A percentile compares a stretch with the other conserved stretches of the same genome.
phyloP scores from a whole-genome alignment of 345 rosid genomes.

The Adansonia digitata region DNA sequence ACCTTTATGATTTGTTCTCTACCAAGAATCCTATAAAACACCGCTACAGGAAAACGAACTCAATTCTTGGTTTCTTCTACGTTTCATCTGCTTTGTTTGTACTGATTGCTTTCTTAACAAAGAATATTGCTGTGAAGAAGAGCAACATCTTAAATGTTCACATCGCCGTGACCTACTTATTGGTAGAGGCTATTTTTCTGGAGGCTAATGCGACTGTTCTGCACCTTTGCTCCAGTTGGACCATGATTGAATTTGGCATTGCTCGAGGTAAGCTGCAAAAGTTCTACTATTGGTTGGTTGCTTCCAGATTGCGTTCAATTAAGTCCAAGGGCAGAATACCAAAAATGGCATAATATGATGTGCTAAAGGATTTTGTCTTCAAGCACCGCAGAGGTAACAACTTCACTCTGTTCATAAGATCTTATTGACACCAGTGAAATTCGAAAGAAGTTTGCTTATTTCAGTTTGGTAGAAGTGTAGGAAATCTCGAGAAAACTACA shows the following conservation, averaged over 20 bases:
- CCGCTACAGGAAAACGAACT: not conserved
- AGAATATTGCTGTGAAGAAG: not conserved
- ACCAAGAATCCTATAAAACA: not conserved
- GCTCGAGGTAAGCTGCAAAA: not conserved
- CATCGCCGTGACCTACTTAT: not conserved
- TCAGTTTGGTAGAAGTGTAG: not conserved
- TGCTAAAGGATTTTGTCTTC: not conserved
- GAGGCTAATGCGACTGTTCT: not conserved
- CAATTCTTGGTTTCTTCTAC: not conserved
- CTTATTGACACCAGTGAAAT: not conserved
- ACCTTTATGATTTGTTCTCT: not conserved
- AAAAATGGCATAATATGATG: not conserved
- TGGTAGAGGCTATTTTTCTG: not conserved
- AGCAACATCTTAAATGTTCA: not conserved
- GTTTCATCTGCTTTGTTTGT: not conserved
- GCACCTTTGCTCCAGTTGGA: not conserved
- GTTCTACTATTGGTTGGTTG: not conserved
- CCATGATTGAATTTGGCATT: not conserved
- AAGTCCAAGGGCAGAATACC: not conserved
- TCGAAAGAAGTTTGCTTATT: not conserved
- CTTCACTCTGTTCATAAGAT: not conserved
- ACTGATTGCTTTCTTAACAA: not conserved
- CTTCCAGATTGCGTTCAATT: not conserved
- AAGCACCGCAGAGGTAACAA: rapidly evolving
- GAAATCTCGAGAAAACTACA: too few relatives aligned